Base-by-base conservation (phyloP, 1,139 yeast genomes). In the Blastobotrys persicus region DNA sequence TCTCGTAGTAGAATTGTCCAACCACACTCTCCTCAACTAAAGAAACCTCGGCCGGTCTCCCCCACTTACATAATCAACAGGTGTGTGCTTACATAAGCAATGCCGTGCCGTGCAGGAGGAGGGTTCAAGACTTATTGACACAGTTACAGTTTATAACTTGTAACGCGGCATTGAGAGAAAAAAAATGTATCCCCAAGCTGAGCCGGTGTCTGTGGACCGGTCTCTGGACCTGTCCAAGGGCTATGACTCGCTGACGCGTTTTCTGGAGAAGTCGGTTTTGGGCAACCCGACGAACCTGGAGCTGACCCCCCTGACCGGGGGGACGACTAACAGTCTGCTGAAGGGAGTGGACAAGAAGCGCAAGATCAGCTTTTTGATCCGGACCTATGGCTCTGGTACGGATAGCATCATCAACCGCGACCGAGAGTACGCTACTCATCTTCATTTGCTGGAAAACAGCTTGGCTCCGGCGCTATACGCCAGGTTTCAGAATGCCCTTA, bases 361-460 rank as follows among this genome's bases (percentile, higher is more conserved):
- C 33, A 42, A 51, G 20, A 41, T 44, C 50, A 68, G 69, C 4
- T 82, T 83, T 2, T 72, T 86, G 38, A 81, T 85, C 54, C 71
- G 95, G 51, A 83, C 86, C 0, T 86, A 85, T 58, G 95, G 95
- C 7, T 78, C 80, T 50, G 91, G 91, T 14, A 86, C 95, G 0
- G 78, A 77, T 52, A 70, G 83, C 35, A 84, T 86, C 50, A 86
- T 86, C 40, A 89, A 85, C 64, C 72, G 95, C 56, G 85, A 83
- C 59, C 71, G 91, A 31, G 95, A 86, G 63, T 83, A 81, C 62
- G 83, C 84, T 31, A 83, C 85, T 56, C 92, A 85, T 63, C 66
- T 81, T 49, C 78, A 81, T 44, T 72, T 86, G 46, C 76, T 83
- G 59, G 74, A 84, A 1, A 72, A 81, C 38, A 70, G 74, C 6